Evolutionary conservation across 1,284 basidiomycete genomes (phyloP), one percentile per base, ranked within the genome.

Genomic region (Amylostereum chailletii): DNA sequence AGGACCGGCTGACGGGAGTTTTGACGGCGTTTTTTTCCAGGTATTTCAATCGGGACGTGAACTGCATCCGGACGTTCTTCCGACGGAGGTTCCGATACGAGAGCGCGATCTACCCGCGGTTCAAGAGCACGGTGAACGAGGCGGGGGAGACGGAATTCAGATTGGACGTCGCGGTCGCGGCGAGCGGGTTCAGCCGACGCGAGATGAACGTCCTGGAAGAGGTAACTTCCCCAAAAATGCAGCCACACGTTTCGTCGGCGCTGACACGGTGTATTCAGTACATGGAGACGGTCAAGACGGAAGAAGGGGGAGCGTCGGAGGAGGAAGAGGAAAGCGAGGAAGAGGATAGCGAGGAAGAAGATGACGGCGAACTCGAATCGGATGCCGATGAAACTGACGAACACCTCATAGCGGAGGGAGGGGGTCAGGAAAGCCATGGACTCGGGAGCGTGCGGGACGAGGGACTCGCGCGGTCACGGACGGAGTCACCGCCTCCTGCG

Each of bases 1-100:
- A 27, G 34, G 11, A 30, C 27, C 27, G 43, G 8, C 31, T 9
- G 33, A 34, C 36, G n/a, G 38, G 42, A 38, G 29, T 49, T 43
- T 51, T 59, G 50, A 39, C 26, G 27, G 54, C 34, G 47, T 49
- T 43, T 49, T 51, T 32, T 33, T 54, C 32, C 60, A 95, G 94
- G 87, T 99, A 96, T 71, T 99, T 99, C 69, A 93, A 97, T 62
- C 85, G 96, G 34, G 96, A 99, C 65, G 96, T 99, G 10, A 86
- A 95, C 53, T 97, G 96, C 65, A 93, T 99, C 56, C 81, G 92
- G 41, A 84, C 81, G 7, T 99, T 98, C 71, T 99, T 99, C 77
- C 78, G 76, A 56, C 81, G 92, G 54, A 74, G 94, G 27, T 99
- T 98, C 71, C 81, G 86, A 50, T 99, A 95, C 65, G 92, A 97